phyloP scores from a whole-genome alignment of 164 flowering plant genomes.

The Santalum album region DNA sequence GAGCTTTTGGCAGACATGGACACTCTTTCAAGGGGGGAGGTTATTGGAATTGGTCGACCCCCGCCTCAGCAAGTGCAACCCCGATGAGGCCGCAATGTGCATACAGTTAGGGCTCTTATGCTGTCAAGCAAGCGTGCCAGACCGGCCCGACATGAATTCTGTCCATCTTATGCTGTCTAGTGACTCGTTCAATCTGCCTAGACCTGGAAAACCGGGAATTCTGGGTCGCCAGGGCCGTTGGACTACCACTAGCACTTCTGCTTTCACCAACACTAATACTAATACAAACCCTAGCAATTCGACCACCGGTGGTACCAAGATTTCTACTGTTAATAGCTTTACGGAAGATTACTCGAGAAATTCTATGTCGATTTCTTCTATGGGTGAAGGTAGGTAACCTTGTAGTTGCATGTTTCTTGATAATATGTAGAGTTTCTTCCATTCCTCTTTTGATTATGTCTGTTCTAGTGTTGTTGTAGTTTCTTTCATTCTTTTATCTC shows the following conservation, averaged over 20 bases:
- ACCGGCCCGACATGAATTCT: slow-evolving; percentile 68
- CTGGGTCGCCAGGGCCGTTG: slow-evolving; percentile 57
- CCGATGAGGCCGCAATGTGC: slow-evolving; percentile 56
- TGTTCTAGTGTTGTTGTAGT: too few species aligned
- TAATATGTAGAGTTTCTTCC: too few species aligned
- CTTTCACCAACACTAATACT: slow-evolving; percentile 16
- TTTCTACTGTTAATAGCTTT: slow-evolving; percentile 25
- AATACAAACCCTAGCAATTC: slow-evolving; percentile 17
- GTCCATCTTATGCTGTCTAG: slow-evolving; percentile 62
- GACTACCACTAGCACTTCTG: slow-evolving; percentile 31
- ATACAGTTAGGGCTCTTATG: slow-evolving; percentile 68
- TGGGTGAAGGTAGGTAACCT: slow-evolving; percentile 65
- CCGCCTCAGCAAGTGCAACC: slow-evolving; percentile 28
- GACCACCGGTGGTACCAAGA: slow-evolving; percentile 19
- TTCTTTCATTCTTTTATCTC: too few species aligned
- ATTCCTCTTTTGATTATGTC: too few species aligned
- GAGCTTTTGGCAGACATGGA: slow-evolving; percentile 53
- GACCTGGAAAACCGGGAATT: slow-evolving; percentile 66
- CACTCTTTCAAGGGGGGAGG: slow-evolving; percentile 41
- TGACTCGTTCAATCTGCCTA: slow-evolving; percentile 56
- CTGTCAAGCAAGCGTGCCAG: slow-evolving; percentile 52
- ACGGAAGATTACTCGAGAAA: slow-evolving; percentile 57
- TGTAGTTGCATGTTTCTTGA: too few species aligned
- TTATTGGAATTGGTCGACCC: slow-evolving; percentile 46
- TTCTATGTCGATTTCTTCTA: slow-evolving; percentile 57